Base-by-base conservation (phyloP, 2,329 filamentous ascomycete species). In the Trichoderma sp. region DNA sequence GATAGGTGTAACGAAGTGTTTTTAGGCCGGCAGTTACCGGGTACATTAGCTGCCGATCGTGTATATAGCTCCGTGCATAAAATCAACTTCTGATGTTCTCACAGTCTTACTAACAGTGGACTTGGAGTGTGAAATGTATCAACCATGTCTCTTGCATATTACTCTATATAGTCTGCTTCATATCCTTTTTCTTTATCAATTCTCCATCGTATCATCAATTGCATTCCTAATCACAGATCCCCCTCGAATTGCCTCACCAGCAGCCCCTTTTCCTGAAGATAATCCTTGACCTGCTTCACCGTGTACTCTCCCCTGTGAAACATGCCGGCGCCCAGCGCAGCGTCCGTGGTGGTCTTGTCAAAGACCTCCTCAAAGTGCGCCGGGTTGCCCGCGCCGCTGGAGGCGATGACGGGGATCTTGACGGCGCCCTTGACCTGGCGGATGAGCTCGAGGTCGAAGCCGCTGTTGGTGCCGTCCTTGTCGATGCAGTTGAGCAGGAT, bases 401-500 rank as follows among this genome's bases (percentile, higher is more conserved):
- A 95, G 15, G 95, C 93, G 78, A 99, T 96, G 57, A 99, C 95
- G 7, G 95, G 95, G 69, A 99, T 97, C 74, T 84, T 90, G 68
- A 97, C 85, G 19, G 91, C 87, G n/a, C 75, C 81, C 80, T 99
- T 99, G 66, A 98, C 94, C 74, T 93, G 90, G 58, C 85, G 80
- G 72, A 99, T 92, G 63, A 99, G 83, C 80, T 98, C 95, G 10
- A 97, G 82, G 77, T 99, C 95, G 75, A 97, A 99, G 1, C 95
- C 95, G 71, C 87, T 90, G 79, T 96, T 97, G 64, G 91, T 95
- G 62, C 95, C 95, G 76, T 99, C 95, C 75, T 90, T 92, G 81
- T 99, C 95, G 73, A 99, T 99, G 81, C 93, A 97, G 79, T 99
- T 99, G 64, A 99, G 86, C 59, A 99, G 81, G 66, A 99, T 91